Evolutionary conservation across 495 filamentous ascomycete species (phyloP).

Genomic region (Tuber microsphaerosporum): DNA sequence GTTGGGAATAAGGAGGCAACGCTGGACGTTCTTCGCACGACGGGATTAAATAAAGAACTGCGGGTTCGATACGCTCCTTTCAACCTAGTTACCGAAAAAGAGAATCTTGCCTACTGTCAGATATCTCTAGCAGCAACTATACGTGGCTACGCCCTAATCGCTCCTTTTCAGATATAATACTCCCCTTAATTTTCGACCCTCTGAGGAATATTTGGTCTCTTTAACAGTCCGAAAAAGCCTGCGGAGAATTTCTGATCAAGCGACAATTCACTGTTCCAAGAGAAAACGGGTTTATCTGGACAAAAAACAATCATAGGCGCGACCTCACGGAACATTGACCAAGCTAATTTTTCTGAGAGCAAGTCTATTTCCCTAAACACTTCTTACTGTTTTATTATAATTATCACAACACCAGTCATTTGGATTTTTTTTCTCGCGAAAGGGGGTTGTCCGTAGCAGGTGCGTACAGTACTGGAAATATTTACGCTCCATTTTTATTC

Average conservation of each 20-base stretch:
- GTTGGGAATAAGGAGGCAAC: constrained; percentile 32
- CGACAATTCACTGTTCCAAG: background rate
- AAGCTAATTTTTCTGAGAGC: background rate
- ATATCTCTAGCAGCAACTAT: constrained; percentile 29
- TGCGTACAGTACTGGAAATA: constrained; percentile 16
- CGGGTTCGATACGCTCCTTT: constrained; percentile 39
- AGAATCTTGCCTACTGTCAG: constrained; percentile 17
- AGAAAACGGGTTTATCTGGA: background rate
- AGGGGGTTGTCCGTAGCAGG: constrained; percentile 20
- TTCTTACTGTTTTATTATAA: background rate
- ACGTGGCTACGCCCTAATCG: constrained; percentile 36
- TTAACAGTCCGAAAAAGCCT: background rate
- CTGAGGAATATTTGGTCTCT: constrained; percentile 6
- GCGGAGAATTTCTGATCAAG: constrained; percentile 3
- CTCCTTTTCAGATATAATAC: constrained; percentile 8
- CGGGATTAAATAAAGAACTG: constrained; percentile 39
- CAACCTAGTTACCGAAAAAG: constrained; percentile 25
- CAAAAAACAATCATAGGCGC: background rate
- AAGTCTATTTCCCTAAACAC: background rate
- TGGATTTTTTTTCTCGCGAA: constrained; percentile 19
- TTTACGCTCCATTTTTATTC: constrained; percentile 34
- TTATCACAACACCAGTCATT: constrained; percentile 5
- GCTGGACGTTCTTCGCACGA: constrained; percentile 39
- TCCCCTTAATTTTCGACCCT: constrained; percentile 5
- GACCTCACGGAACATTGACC: background rate